Evolutionary conservation across 305 asterid genomes (phyloP), one percentile per base, ranked within the genome.

Genomic region (Fraxinus albicans): DNA sequence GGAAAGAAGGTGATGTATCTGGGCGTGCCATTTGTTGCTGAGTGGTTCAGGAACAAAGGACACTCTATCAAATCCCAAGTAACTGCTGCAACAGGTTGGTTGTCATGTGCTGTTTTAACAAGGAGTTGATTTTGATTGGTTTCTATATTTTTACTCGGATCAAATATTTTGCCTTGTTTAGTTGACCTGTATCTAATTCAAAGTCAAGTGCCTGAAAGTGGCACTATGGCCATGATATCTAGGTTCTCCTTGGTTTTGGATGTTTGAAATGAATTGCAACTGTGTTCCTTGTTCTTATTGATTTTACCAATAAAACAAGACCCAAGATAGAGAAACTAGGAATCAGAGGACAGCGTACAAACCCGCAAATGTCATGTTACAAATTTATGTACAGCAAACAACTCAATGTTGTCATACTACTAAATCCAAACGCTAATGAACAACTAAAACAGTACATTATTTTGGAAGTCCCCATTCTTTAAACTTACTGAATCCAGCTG

Each of bases 31-130:
- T 97, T 97, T 87, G 79, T 97, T 89, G 99, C 98, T 15, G 99
- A 97, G 89, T 97, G 99, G 99, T 95, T 97, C 92, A 91, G 99
- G 86, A 94, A 93, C 89, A 97, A 97, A 93, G 99, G 99, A 77
- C 98, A 95, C 79, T 91, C 88, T 82, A 93, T 97, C 82, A 95
- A 95, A 93, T 97, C 99, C 83, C 99, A 97, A 92, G 97, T 97
- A 75, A 97, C 99, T 73, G 99, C 98, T 77, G 99, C 98, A 83
- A 97, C 99, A 87, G 99, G 99, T 97, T 87, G 77, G 87, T 85
- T 72, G 73, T 80, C 23, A 21, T 80, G 74, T 73, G 8, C 47
- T 42, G 76, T 55, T 70, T 79, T 40, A 34, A 42, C 60, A 17
- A 21, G 31, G 34, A 53, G 21, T 70, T 78, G 69, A 38, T 44